Evolutionary conservation across 1,139 yeast genomes (phyloP).

Genomic region (Taphrina deformans): DNA sequence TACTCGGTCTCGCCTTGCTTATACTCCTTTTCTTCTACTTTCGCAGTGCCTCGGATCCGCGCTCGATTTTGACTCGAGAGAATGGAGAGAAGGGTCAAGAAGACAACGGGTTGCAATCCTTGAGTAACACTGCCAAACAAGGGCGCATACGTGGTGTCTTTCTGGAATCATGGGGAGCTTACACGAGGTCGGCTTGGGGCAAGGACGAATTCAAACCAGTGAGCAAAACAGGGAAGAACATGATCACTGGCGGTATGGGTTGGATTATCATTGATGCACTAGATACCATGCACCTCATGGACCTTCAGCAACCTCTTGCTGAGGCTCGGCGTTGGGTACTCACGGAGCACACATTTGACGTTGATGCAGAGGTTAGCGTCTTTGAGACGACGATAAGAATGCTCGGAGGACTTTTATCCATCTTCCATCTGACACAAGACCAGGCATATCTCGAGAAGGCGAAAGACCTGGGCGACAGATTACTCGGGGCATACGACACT

Average conservation of each 20-base stretch:
- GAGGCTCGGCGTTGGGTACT: conserved; percentile 75
- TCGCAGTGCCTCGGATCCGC: not conserved
- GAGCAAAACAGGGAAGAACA: conserved; percentile 62
- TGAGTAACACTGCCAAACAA: conserved; percentile 1
- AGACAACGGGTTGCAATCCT: not conserved
- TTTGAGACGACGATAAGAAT: conserved; percentile 92
- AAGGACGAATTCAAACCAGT: conserved; percentile 67
- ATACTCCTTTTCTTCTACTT: conserved; percentile 11
- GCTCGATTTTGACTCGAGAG: not conserved
- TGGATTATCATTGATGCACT: conserved; percentile 92
- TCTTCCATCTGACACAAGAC: conserved; percentile 67
- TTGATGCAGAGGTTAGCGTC: conserved; percentile 74
- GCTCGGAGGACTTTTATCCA: conserved; percentile 88
- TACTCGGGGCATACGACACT: conserved; percentile 43
- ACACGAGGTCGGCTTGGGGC: conserved; percentile 81
- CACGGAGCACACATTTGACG: conserved; percentile 57
- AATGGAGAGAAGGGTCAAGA: not conserved
- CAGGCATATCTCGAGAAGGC: conserved; percentile 77
- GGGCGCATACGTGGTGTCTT: conserved; percentile 46
- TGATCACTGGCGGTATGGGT: conserved; percentile 76
- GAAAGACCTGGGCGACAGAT: conserved; percentile 60
- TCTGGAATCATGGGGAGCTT: conserved; percentile 76
- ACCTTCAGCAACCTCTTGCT: conserved; percentile 61
- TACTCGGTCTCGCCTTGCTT: conserved; percentile 1
- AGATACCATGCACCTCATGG: conserved; percentile 84